Conservation (phyloP, 2,329 filamentous ascomycete species). For the Thielaviopsis euricoi region DNA sequence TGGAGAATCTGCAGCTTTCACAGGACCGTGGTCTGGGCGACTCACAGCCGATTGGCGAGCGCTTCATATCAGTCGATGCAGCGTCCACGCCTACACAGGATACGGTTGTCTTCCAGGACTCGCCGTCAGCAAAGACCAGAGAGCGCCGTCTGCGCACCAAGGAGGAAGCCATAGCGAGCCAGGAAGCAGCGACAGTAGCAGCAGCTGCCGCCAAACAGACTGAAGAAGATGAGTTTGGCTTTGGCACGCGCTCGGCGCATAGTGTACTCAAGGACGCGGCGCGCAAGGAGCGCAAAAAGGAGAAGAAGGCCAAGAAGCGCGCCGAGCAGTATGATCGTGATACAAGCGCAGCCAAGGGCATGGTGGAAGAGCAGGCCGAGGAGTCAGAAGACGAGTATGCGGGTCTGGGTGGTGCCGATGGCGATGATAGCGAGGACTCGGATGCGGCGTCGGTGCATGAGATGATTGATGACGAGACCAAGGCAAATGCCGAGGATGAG, state of each 20-base stretch:
- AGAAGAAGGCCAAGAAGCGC: constrained; percentile 12
- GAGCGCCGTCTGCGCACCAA: constrained; percentile 25
- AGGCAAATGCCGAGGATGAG: constrained; percentile 45
- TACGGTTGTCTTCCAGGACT: constrained; percentile 34
- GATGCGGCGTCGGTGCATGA: constrained; percentile 56
- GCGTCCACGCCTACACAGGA: constrained; percentile 18
- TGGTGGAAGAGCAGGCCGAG: constrained; percentile 85
- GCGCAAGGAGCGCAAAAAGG: constrained; percentile 33
- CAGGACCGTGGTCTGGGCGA: constrained; percentile 66
- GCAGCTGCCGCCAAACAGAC: constrained; percentile 13
- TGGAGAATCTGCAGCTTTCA: constrained; percentile 25
- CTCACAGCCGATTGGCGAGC: constrained; percentile 52
- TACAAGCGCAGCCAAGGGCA: constrained; percentile 70
- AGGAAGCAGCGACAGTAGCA: constrained; percentile 15
- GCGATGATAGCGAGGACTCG: constrained; percentile 62
- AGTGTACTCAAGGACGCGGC: constrained; percentile 49
- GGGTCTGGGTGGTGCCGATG: constrained; percentile 75
- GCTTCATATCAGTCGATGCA: constrained; percentile 39
- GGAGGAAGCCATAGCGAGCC: constrained; percentile 18
- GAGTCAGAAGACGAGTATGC: constrained; percentile 98
- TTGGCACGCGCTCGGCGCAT: constrained; percentile 38
- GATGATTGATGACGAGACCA: constrained; percentile 63
- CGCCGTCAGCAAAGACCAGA: constrained; percentile 32
- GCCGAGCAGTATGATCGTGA: constrained; percentile 59
- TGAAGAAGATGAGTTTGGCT: constrained; percentile 21